Evolutionary conservation across 2,329 filamentous ascomycete species (phyloP).

Genomic region (Fusarium aywerte): DNA sequence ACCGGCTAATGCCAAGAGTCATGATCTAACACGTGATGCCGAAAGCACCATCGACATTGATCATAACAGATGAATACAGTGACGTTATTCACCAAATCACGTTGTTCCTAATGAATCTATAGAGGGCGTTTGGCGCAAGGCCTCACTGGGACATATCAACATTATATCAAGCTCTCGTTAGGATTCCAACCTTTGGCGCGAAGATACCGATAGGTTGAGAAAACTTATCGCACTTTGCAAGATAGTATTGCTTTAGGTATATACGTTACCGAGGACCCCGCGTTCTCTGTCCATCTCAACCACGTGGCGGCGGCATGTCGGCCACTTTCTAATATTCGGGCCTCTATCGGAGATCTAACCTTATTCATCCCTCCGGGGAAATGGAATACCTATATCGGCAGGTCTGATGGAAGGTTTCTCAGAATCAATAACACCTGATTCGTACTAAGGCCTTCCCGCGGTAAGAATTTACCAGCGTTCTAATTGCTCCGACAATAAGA

Average conservation of each 20-base stretch:
- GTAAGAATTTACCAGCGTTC: not conserved
- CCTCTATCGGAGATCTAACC: conserved; percentile 21
- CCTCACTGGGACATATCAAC: too few relatives aligned
- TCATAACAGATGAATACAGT: too few relatives aligned
- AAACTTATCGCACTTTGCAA: too few relatives aligned
- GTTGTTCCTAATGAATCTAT: too few relatives aligned
- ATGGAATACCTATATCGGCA: not conserved
- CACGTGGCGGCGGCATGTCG: conserved; percentile 22
- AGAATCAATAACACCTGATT: too few relatives aligned
- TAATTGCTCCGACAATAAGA: too few relatives aligned
- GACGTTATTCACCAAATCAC: not conserved
- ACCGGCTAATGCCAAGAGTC: not conserved
- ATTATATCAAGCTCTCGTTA: too few relatives aligned
- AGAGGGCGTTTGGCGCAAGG: too few relatives aligned
- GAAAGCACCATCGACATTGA: not conserved
- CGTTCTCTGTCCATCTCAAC: not conserved
- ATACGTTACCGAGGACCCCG: not conserved
- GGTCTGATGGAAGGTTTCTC: not conserved
- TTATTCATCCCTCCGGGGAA: not conserved
- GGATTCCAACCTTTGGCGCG: too few relatives aligned
- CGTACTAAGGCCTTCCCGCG: too few relatives aligned
- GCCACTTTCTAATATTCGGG: conserved; percentile 10
- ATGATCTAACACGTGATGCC: not conserved
- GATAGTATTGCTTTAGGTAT: too few relatives aligned
- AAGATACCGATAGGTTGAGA: too few relatives aligned